Conservation (phyloP, 2,329 filamentous ascomycete genomes). For the Alternaria rosae region DNA sequence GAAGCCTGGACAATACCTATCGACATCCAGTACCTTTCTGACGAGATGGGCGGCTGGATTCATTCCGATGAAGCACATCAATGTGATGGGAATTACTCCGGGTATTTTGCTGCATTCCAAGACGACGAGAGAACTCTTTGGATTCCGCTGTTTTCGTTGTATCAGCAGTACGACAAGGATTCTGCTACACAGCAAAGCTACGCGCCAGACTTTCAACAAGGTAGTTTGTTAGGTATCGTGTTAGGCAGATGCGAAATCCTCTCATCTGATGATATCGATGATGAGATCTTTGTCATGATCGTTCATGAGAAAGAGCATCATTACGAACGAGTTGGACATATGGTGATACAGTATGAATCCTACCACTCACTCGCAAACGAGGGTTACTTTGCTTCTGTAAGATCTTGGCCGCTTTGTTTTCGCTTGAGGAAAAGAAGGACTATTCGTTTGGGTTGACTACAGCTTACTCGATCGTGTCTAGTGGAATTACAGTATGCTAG, state of each 20-base stretch:
- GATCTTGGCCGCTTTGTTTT: neutral
- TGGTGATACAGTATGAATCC: neutral
- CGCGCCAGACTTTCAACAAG: neutral
- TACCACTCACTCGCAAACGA: accelerated
- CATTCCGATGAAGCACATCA: neutral
- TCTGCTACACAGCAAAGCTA: neutral
- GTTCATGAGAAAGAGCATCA: neutral
- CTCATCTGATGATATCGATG: accelerated
- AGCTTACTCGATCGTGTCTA: neutral
- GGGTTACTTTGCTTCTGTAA: neutral
- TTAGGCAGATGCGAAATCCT: neutral
- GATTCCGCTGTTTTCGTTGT: accelerated
- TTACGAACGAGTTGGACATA: neutral
- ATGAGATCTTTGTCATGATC: neutral
- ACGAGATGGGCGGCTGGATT: neutral
- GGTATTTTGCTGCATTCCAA: neutral
- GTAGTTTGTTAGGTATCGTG: neutral
- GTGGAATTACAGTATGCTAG: accelerated
- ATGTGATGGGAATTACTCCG: neutral
- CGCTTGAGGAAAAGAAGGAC: neutral
- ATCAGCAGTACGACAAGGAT: neutral
- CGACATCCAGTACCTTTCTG: neutral
- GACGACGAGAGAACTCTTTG: too few relatives aligned
- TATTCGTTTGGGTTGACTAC: neutral
- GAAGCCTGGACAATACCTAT: neutral